Evolutionary conservation across 2,329 filamentous ascomycete genomes (phyloP), one percentile per base, ranked within the genome.

Genomic region (Cercospora zeina): DNA sequence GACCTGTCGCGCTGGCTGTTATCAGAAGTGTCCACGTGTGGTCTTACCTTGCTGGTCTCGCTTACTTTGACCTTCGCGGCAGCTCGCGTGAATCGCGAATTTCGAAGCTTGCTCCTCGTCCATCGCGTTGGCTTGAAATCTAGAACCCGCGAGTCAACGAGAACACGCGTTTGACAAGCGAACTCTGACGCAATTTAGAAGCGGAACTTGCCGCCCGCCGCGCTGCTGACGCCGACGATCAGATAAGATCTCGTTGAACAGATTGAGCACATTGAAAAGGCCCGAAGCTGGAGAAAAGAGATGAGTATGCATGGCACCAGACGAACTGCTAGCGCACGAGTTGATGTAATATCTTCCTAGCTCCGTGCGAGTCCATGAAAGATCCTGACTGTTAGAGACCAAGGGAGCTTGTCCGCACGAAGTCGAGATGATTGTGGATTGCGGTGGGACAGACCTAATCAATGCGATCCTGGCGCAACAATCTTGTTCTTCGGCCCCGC

Each of bases 51-150:
- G 50, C 39, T 30, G 14, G 3, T 21, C 16, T 9, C 9, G 68
- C 82, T 74, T 82, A 96, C 93, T 83, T 80, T 86, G 89, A 45
- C 93, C 92, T 75, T 96, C 91, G 61, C 93, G 85, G 65, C 89
- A 89, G 45, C 93, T 93, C 68, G 90, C 90, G 73, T 97, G 93
- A 47, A 97, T 88, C 30, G 91, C 89, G 70, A 88, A 97, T 70
- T 89, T 91, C 56, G 86, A 80, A 62, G 79, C 75, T 53, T 72
- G 69, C 27, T 69, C 67, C 51, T 72, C 70, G 37, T 73, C 66
- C 72, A 74, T 74, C 47, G 57, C 62, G 59, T 16, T 31, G 50
- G 19, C n/a, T 47, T 60, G 58, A 50, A 36, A 42, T 56, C 54
- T 42, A 42, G 54, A 47, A 57, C 24, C 36, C n/a, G n/a, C n/a